Evolutionary conservation across 2,329 filamentous ascomycete species (phyloP).

Genomic region (Aspergillus thermomutatus): DNA sequence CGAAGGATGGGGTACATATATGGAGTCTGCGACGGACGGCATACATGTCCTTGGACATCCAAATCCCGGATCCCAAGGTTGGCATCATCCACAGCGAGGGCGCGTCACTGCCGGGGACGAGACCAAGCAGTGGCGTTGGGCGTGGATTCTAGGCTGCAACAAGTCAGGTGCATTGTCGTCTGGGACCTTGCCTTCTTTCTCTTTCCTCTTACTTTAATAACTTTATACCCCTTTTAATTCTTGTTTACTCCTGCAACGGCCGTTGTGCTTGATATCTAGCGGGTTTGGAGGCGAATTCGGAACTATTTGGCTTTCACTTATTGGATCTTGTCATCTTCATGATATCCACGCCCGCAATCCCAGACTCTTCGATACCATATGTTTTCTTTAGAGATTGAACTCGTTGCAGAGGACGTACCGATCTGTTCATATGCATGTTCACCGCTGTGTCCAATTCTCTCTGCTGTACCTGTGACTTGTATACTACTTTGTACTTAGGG

Average conservation of each 20-base stretch:
- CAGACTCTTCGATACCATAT: constrained; percentile 16
- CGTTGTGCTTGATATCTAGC: constrained; percentile 25
- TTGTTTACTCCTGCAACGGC: constrained; percentile 5
- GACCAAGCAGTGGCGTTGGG: constrained; percentile 32
- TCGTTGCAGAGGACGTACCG: background rate
- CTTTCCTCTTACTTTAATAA: constrained; percentile 12
- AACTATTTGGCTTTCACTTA: constrained; percentile 2
- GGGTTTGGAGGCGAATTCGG: constrained; percentile 11
- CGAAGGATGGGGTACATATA: constrained; percentile 64
- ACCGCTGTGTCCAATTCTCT: background rate
- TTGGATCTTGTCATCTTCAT: constrained; percentile 9
- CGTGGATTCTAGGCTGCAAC: constrained; percentile 1
- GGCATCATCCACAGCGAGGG: constrained; percentile 41
- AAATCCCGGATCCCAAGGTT: constrained; percentile 50
- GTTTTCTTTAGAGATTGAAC: constrained; percentile 5
- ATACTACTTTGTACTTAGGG: no score
- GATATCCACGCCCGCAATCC: constrained; percentile 20
- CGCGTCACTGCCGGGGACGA: constrained; percentile 32
- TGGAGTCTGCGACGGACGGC: constrained; percentile 77
- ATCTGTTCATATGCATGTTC: background rate
- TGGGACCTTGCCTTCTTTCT: constrained; percentile 6
- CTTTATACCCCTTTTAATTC: constrained; percentile 18
- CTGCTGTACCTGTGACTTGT: background rate
- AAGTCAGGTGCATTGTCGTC: background rate
- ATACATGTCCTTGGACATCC: constrained; percentile 66